Conservation (phyloP, 495 filamentous ascomycete genomes). For the Cercophora scortea region DNA sequence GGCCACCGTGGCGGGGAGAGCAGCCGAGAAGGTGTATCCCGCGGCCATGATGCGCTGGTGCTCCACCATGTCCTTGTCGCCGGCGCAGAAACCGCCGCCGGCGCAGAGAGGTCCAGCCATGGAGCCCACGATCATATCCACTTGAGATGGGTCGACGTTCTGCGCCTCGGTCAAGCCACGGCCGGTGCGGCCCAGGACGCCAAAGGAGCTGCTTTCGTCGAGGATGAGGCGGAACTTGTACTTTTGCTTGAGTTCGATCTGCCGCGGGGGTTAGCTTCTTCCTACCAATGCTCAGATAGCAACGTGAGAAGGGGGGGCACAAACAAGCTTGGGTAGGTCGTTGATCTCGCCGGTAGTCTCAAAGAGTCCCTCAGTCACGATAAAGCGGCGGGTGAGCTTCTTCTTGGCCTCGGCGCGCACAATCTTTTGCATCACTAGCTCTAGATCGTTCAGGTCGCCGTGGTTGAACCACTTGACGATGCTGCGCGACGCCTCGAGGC, state of each 20-base stretch:
- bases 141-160: conserved; percentile 80
- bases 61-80: conserved; percentile 80
- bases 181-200: conserved; percentile 83
- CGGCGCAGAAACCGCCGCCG: conserved; percentile 92
- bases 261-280: neutral
- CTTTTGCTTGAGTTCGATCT: conserved; percentile 77
- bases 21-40: conserved; percentile 91
- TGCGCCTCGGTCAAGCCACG: conserved; percentile 90
- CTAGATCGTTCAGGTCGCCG: conserved; percentile 90
- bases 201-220: conserved; percentile 96
- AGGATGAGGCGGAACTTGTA: conserved; percentile 98
- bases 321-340: conserved; percentile 76
- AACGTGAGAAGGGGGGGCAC: conserved; percentile 16
- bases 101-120: conserved; percentile 84
- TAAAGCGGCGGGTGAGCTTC: conserved; percentile 85
- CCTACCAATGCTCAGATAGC: too few species aligned
- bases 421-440: conserved; percentile 76
- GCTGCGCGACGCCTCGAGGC: conserved; percentile 86
- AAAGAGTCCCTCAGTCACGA: conserved; percentile 92
- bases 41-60: conserved; percentile 88
- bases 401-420: conserved; percentile 81
- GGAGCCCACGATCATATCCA: conserved; percentile 95
- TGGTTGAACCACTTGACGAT: conserved; percentile 92
- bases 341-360: conserved; percentile 83
- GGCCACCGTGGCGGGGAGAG: conserved; percentile 85